phyloP scores from a whole-genome alignment of 805 yeast genomes.

The Hanseniaspora pseudoguilliermondii region DNA sequence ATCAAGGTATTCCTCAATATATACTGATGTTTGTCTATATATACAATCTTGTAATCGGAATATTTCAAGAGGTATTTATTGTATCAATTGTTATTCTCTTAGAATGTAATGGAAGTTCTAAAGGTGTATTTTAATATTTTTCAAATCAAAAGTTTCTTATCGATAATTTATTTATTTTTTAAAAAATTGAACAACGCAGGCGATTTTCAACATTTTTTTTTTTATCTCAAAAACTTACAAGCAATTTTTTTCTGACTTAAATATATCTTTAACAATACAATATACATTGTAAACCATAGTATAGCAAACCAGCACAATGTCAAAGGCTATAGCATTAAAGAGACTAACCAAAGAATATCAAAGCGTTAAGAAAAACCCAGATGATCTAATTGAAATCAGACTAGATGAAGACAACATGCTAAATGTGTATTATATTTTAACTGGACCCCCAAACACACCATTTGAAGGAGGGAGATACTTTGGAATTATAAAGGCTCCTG shows the following conservation, averaged over 20 bases:
- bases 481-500: conserved; percentile 71
- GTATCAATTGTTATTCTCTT: background rate
- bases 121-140: no score
- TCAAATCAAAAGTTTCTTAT: no score
- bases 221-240: no score
- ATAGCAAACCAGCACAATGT: conserved; percentile 24
- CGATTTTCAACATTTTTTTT: no score
- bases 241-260: no score
- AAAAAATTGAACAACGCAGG: no score
- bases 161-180: no score
- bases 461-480: conserved; percentile 80
- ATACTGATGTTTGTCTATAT: background rate
- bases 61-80: background rate
- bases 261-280: no score
- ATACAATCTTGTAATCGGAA: background rate
- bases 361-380: conserved; percentile 61
- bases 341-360: conserved; percentile 70
- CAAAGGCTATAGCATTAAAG: conserved; percentile 34
- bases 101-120: no score
- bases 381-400: conserved; percentile 71
- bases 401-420: conserved; percentile 80
- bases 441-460: conserved; percentile 86
- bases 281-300: no score
- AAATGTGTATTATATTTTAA: conserved; percentile 86
- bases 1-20: no score